These are phyloP conservation scores for Xylariomycetidae sp. DNA, from an alignment of 2,329 filamentous ascomycete species.

Conservation along the genomic window DNA sequence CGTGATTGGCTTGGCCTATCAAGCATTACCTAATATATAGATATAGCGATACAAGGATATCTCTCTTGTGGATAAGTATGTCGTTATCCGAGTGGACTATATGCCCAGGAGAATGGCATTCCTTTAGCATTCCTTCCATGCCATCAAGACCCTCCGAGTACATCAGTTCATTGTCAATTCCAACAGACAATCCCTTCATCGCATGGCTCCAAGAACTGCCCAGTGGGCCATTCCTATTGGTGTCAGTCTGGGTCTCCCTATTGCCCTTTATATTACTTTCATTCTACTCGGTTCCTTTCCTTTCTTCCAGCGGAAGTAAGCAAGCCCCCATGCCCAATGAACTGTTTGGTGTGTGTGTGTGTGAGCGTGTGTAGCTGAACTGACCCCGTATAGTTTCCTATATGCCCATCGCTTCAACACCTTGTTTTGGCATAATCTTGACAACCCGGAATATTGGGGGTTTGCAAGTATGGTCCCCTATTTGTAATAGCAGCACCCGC, in stretches of 20 bases:
- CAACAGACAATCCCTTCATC: no score
- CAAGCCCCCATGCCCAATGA: slow-evolving; percentile 3
- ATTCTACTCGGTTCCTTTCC: slow-evolving; percentile 64
- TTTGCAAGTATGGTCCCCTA: slow-evolving; percentile 64
- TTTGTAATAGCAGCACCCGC: slow-evolving; percentile 9
- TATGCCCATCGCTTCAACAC: slow-evolving; percentile 81
- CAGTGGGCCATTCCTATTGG: slow-evolving; percentile 34
- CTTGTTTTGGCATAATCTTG: slow-evolving; percentile 65
- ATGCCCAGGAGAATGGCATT: no score
- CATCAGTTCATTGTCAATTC: no score
- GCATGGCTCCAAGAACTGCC: slow-evolving; percentile 25
- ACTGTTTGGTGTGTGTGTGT: not conserved
- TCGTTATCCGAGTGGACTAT: no score
- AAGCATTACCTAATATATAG: no score
- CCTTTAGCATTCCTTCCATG: no score
- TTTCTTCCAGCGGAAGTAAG: slow-evolving; percentile 76
- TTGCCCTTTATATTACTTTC: slow-evolving; percentile 62
- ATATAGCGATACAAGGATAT: no score
- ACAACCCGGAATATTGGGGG: slow-evolving; percentile 76
- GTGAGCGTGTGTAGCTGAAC: slow-evolving; percentile 1
- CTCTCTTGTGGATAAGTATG: no score
- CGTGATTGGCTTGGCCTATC: no score
- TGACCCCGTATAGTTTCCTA: slow-evolving; percentile 56
- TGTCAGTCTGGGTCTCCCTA: slow-evolving; percentile 51
- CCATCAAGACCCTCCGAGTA: no score